Base-by-base conservation (phyloP, 1,284 basidiomycete genomes). In the Taiwanofungus camphoratus region DNA sequence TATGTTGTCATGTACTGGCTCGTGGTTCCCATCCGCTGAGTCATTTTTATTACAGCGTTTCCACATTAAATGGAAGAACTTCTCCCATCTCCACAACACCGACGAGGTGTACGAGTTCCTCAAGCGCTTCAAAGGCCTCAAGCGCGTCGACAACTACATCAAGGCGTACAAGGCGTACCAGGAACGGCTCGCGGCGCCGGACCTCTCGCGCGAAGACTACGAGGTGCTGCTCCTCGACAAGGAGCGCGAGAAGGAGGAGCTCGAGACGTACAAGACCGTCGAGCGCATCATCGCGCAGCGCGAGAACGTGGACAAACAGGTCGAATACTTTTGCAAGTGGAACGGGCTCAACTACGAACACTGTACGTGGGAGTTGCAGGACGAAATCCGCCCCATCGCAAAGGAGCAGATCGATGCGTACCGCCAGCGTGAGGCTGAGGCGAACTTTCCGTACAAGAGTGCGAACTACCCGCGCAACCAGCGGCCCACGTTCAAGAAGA, bases 61-160 rank as follows among this genome's bases (percentile, higher is more conserved):
- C 70, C 89, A 93, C 63, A 92, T 95, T 71, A 95, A 95, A 64
- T 95, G 92, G 92, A 94, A 93, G 66, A 82, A 81, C 51, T 94
- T 92, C 63, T 94, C 91, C 11, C 91, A 94, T 62, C 73, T 94
- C 13, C 91, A 94, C 70, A 96, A 99, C 62, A 99, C 94, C 8
- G 94, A 98, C 61, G 95, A 99, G 67, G 84, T 85, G 9, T 97
- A 96, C 70, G 84, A 92, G 58, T 98, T 96, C 63, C 70, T 98
- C 46, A 93, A 93, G 64, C 84, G 90, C 26, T 96, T 87, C 75
- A 85, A 80, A 60, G 93, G 93, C 22, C 77, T 97, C 60, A 99
- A 99, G 68, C 89, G 93, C 45, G 92, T 99, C 46, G 95, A 98
- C 67, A 99, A 99, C 69, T 99, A 99, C 67, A 96, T 99, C 74